Evolutionary conservation across 768 basidiomycete genomes (phyloP), one percentile per base, ranked within the genome.

Genomic region (Termitomyces sp.): DNA sequence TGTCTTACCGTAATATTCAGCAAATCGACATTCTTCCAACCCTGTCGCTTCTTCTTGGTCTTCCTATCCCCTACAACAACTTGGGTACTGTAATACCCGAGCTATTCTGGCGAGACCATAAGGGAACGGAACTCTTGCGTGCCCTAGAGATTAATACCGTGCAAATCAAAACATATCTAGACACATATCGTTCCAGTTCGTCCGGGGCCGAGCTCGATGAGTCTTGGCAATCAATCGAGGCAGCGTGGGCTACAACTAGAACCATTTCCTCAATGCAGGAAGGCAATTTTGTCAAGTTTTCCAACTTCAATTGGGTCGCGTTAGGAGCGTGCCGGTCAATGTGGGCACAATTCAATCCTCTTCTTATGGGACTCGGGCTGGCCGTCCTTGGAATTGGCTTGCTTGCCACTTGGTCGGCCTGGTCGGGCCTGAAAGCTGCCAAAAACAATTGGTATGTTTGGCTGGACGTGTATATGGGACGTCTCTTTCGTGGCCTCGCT

Each of bases 21-120:
- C 97, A 99, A 70, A 95, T 98, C 58, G 96, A 98, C 69, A 76
- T 99, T 45, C 80, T 97, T 0, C 93, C 96, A 0, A 87, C 93
- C 0, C 70, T 98, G 19, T 87, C 93, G 0, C 82, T 98, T 17
- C 81, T 97, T 15, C 83, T 98, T 10, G 96, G 97, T 14, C 74
- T 97, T 2, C 93, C 95, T 0, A 90, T 99, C 40, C 97, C 97
- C 0, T 98, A 88, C 74, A 97, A 95, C 69, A 98, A 95, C 62
- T 85, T 99, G 10, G 97, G 97, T 0, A 83, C 78, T 5, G 72
- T 97, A 56, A 91, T 99, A 30, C 96, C 97, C 0, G 96, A 98
- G 65, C 71, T 96, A 10, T 98, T 99, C 70, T 81, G 81, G 73
- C 78, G 80, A 46, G 74, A 76, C 47, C 58, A 60, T 35, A 62